These are phyloP conservation scores for Globisporangium megalacanthum DNA, from an alignment of 352 stramenopile genomes.

Conservation along the genomic window DNA sequence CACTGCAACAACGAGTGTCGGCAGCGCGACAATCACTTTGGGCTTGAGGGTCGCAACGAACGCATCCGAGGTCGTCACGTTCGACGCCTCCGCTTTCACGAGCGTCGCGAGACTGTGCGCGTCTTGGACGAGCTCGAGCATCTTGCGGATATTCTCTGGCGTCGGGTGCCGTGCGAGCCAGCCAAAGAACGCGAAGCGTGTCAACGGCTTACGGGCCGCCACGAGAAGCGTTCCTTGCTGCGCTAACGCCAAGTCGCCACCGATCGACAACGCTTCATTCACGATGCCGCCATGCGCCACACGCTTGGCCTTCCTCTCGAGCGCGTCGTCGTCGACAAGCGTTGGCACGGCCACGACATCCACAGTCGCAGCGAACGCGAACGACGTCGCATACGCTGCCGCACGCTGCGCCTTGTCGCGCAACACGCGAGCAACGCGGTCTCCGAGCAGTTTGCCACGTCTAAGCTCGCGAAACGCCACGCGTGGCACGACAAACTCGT, in stretches of 20 bases:
- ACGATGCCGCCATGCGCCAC: conserved; percentile 9
- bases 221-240: conserved; percentile 8
- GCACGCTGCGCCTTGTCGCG: conserved; percentile 11
- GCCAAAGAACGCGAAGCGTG: conserved; percentile 13
- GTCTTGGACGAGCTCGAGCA: conserved; percentile 10
- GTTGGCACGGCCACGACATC: conserved; percentile 1
- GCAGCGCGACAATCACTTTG: conserved; percentile 10
- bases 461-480: conserved; percentile 15
- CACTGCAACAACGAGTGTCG: conserved; percentile 8
- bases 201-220: conserved; percentile 5
- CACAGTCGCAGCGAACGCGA: not conserved
- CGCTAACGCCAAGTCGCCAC: conserved; percentile 4
- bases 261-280: conserved; percentile 9
- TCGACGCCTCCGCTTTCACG: not conserved
- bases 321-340: not conserved
- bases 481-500: conserved; percentile 33
- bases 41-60: conserved; percentile 1
- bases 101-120: conserved; percentile 10
- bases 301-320: not conserved
- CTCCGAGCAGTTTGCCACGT: conserved; percentile 14
- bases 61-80: not conserved
- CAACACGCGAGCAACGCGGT: conserved; percentile 8
- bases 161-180: conserved; percentile 10
- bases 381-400: conserved; percentile 6
- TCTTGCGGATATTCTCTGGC: not conserved